Evolutionary conservation across 148 eudicot species (phyloP).

Genomic region (Suaeda aralocaspica): DNA sequence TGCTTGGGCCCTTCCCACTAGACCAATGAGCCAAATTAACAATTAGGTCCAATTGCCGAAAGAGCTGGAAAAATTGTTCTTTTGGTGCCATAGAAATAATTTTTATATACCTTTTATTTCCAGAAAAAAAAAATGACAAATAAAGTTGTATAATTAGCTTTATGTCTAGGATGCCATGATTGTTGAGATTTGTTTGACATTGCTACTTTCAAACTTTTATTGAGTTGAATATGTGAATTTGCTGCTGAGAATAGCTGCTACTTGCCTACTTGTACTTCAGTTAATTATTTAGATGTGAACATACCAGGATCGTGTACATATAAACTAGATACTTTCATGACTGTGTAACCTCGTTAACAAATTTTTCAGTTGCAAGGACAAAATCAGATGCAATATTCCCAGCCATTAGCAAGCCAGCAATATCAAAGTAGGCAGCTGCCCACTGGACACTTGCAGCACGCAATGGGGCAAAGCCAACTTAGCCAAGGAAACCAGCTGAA

Average conservation of each 20-base stretch:
- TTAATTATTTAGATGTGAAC: background rate
- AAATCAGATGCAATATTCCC: conserved; percentile 87
- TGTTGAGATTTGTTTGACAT: background rate
- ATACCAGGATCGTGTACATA: background rate
- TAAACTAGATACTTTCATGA: background rate
- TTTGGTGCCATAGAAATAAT: background rate
- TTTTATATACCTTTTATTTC: background rate
- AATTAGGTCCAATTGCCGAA: background rate
- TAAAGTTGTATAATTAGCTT: too few species aligned
- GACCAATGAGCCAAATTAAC: background rate
- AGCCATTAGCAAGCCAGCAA: conserved; percentile 70
- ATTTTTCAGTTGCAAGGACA: conserved; percentile 64
- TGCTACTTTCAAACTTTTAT: background rate
- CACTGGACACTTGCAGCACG: conserved; percentile 69
- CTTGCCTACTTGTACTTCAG: background rate
- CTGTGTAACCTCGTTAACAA: background rate
- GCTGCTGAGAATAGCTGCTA: background rate
- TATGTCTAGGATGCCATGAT: background rate
- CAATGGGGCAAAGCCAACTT: conserved; percentile 77
- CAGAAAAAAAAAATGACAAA: too few species aligned
- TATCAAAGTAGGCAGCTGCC: conserved; percentile 83
- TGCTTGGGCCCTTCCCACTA: background rate
- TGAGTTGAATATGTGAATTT: background rate
- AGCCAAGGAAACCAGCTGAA: conserved; percentile 91
- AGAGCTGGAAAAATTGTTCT: background rate